Conservation (phyloP, 345 rosid genomes). For the Eucalyptus victrix region DNA sequence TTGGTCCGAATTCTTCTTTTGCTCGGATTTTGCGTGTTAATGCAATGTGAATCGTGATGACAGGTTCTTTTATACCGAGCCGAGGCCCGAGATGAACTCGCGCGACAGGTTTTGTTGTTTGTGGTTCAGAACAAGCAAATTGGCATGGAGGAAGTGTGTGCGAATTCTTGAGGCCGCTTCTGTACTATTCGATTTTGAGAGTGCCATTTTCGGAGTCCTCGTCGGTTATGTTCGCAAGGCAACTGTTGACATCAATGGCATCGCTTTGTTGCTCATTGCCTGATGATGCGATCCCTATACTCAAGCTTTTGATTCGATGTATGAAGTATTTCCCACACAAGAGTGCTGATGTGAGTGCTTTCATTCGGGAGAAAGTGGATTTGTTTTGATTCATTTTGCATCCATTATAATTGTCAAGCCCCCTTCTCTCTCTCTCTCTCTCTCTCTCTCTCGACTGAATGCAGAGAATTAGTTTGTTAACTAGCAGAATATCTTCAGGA, state of each 20-base stretch:
- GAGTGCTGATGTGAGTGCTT: constrained; percentile 33
- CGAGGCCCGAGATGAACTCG: constrained; percentile 58
- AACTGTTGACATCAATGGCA: constrained; percentile 53
- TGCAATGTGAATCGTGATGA: background rate
- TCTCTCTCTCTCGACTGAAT: background rate
- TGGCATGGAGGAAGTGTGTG: constrained; percentile 58
- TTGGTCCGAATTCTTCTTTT: background rate
- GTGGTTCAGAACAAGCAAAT: constrained; percentile 26
- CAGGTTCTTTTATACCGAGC: constrained; percentile 60
- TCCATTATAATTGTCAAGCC: background rate
- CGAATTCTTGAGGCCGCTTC: constrained; percentile 64
- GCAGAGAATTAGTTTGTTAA: background rate
- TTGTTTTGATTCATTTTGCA: background rate
- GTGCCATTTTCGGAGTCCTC: constrained; percentile 29
- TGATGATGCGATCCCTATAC: constrained; percentile 42
- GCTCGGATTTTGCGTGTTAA: background rate
- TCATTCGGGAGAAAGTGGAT: background rate
- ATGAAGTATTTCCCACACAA: constrained; percentile 35
- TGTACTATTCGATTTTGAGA: constrained; percentile 42
- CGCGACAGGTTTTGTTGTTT: constrained; percentile 59
- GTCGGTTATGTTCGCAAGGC: constrained; percentile 37
- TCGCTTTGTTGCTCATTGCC: constrained; percentile 66
- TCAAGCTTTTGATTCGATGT: constrained; percentile 48
- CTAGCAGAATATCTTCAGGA: constrained; percentile 39
- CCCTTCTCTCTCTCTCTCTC: background rate